A percentile compares a stretch with the other conserved stretches of the same genome.
Conservation (phyloP, 2,329 filamentous ascomycete species). For the Trichoderma harzianum region DNA sequence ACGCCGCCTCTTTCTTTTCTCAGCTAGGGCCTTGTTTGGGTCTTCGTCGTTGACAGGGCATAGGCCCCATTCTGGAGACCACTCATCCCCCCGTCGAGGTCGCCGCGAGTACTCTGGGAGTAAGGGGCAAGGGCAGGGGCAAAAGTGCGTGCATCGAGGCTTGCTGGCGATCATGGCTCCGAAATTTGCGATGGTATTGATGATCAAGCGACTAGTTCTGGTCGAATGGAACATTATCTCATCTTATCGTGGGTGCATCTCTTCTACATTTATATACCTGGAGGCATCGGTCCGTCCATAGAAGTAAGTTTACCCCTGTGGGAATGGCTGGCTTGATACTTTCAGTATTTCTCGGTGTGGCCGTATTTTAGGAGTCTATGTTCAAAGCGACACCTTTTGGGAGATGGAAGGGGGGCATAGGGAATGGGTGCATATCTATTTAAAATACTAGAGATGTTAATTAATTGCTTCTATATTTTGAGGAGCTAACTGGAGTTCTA, state of each 20-base stretch:
- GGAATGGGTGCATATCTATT: background rate
- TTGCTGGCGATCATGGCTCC: background rate
- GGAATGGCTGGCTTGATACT: background rate
- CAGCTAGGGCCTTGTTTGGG: background rate
- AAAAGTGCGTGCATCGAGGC: background rate
- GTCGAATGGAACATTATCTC: background rate
- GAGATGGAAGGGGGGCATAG: background rate
- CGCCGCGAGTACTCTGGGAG: background rate
- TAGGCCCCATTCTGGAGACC: background rate
- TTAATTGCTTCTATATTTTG: background rate
- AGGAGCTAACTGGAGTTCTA: background rate
- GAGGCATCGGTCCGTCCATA: background rate
- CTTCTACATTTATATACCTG: background rate
- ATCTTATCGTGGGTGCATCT: background rate
- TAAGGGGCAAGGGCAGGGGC: background rate
- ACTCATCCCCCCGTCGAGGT: background rate
- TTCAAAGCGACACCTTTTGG: background rate
- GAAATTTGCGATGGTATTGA: background rate
- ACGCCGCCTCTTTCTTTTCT: background rate
- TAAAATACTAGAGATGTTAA: background rate
- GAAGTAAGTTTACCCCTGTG: background rate
- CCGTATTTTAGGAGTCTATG: background rate
- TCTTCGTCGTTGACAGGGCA: background rate
- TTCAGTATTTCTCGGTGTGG: background rate
- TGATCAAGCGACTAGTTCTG: background rate